Evolutionary conservation across 352 stramenopile species (phyloP).

Genomic region (Phytophthora ramorum): DNA sequence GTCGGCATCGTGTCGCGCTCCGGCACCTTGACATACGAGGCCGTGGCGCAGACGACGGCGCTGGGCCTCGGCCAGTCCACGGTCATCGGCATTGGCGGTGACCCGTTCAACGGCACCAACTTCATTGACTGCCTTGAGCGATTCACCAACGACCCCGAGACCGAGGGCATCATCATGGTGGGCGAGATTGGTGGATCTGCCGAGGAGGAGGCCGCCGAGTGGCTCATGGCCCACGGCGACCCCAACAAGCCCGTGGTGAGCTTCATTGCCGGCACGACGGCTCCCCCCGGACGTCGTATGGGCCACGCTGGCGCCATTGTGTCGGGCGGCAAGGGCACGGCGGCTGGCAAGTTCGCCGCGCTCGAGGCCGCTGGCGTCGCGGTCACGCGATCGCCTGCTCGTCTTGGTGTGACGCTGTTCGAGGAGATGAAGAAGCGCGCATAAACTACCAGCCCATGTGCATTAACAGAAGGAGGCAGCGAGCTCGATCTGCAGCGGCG

Average conservation of each 20-base stretch:
- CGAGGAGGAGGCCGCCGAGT: conserved; percentile 99
- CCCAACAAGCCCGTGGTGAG: conserved; percentile 99
- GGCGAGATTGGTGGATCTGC: conserved; percentile 99
- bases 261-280: conserved; percentile 99
- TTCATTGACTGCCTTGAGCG: conserved; percentile 99
- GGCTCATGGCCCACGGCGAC: conserved; percentile 97
- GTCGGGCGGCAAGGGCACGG: conserved; percentile 98
- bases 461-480: conserved; percentile 19
- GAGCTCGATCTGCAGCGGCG: conserved; percentile 3
- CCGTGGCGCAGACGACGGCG: conserved; percentile 98
- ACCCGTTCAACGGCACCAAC: conserved; percentile 99
- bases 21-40: conserved; percentile 99
- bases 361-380: conserved; percentile 96
- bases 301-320: conserved; percentile 99
- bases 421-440: conserved; percentile 92
- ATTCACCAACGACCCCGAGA: conserved; percentile 99
- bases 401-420: conserved; percentile 97
- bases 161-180: conserved; percentile 99
- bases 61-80: conserved; percentile 98
- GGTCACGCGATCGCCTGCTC: conserved; percentile 96
- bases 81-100: conserved; percentile 98
- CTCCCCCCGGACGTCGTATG: conserved; percentile 98
- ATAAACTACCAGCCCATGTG: conserved; percentile 31
- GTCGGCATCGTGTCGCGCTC: conserved; percentile 99
- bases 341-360: conserved; percentile 97